A percentile compares a stretch with the other conserved stretches of the same genome.
Evolutionary conservation across 2,329 filamentous ascomycete species (phyloP).

Genomic region (Diaporthe caulivora): DNA sequence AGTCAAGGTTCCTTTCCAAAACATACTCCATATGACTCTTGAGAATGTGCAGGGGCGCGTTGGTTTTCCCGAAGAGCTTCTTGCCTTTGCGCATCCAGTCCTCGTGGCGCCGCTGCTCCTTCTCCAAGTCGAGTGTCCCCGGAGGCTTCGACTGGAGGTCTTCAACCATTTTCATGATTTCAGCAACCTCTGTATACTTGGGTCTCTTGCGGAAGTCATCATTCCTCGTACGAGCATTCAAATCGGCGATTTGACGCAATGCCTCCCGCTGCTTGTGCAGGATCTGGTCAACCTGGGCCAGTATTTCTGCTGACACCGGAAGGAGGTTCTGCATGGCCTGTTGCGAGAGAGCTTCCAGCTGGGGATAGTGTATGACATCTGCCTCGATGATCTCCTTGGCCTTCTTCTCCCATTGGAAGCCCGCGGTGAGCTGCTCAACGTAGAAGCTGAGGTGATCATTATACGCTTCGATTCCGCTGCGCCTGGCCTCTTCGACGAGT

Average conservation of each 20-base stretch:
- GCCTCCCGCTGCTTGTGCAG: conserved; percentile 96
- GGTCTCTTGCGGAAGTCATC: conserved; percentile 83
- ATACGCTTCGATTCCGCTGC: conserved; percentile 81
- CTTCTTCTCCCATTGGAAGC: conserved; percentile 91
- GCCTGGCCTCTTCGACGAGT: conserved; percentile 81
- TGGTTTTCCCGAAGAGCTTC: conserved; percentile 97
- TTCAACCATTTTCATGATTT: conserved; percentile 87
- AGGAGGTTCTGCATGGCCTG: conserved; percentile 79
- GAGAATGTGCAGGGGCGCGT: conserved; percentile 94
- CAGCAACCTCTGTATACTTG: conserved; percentile 89
- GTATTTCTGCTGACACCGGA: conserved; percentile 85
- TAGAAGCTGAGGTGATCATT: conserved; percentile 85
- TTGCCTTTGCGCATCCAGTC: conserved; percentile 99
- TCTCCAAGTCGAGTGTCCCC: conserved; percentile 92
- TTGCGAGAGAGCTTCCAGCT: conserved; percentile 89
- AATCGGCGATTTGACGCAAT: conserved; percentile 85
- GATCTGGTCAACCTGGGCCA: conserved; percentile 88
- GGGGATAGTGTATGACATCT: conserved; percentile 91
- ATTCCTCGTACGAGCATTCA: conserved; percentile 83
- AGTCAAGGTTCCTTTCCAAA: conserved; percentile 87
- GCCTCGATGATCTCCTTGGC: conserved; percentile 93
- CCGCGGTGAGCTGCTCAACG: conserved; percentile 80
- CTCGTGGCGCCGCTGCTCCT: conserved; percentile 93
- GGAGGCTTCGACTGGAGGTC: conserved; percentile 93
- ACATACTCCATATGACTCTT: conserved; percentile 96